Conservation (phyloP, 2,329 filamentous ascomycete species). For the Scytalidium sp. region DNA sequence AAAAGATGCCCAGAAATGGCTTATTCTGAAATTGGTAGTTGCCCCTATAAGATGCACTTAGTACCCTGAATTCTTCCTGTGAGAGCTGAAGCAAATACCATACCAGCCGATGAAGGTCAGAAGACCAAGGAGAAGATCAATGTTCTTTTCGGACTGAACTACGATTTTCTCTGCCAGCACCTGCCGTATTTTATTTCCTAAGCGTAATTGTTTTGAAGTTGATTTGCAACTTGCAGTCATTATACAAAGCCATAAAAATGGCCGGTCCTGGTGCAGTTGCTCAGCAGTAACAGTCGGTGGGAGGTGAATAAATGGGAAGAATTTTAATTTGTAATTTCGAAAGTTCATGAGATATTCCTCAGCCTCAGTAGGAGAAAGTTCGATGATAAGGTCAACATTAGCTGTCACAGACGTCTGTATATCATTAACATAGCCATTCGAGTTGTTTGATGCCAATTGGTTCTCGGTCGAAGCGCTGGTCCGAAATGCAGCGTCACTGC, state of each 20-base stretch:
- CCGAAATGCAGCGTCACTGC: too few species aligned
- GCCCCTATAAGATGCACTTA: slow-evolving; percentile 29
- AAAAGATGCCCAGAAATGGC: slow-evolving; percentile 4
- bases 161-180: slow-evolving; percentile 44
- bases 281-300: slow-evolving; percentile 33
- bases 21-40: slow-evolving; percentile 26
- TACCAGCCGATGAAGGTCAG: slow-evolving; percentile 45
- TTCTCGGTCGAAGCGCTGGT: not conserved
- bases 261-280: slow-evolving; percentile 36
- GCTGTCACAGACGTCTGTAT: not conserved
- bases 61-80: not conserved
- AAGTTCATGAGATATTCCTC: slow-evolving; percentile 40
- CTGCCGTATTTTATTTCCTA: slow-evolving; percentile 39
- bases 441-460: not conserved
- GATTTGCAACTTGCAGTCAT: slow-evolving; percentile 43
- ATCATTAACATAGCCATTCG: not conserved
- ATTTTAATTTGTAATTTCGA: slow-evolving; percentile 35
- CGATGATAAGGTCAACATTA: not conserved
- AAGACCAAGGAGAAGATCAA: slow-evolving; percentile 51
- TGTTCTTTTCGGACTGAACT: slow-evolving; percentile 43
- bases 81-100: slow-evolving; percentile 12
- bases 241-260: slow-evolving; percentile 50
- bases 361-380: slow-evolving; percentile 32
- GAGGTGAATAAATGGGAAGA: slow-evolving; percentile 44
- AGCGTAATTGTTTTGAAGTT: slow-evolving; percentile 33